Conservation (phyloP, 2,329 filamentous ascomycete species). For the Colletotrichum camelliae region DNA sequence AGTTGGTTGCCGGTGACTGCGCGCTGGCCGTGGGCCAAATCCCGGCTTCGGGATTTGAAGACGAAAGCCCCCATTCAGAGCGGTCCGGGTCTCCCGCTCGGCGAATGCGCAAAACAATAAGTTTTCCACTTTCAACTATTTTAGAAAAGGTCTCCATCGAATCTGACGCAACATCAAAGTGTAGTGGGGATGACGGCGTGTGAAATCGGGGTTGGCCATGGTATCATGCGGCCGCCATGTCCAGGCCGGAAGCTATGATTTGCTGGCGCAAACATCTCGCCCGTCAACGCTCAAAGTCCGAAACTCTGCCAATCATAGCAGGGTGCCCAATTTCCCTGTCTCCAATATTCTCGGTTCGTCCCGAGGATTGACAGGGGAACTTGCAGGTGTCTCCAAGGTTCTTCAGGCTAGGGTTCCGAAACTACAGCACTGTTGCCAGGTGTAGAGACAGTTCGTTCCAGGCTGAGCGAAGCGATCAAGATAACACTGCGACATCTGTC, state of each 20-base stretch:
- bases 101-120: background rate
- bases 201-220: background rate
- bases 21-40: conserved; percentile 2
- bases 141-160: background rate
- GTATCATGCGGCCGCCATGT: background rate
- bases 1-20: conserved; percentile 6
- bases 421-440: background rate
- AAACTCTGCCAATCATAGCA: background rate
- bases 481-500: background rate
- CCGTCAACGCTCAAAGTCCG: background rate
- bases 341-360: background rate
- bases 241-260: background rate
- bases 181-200: background rate
- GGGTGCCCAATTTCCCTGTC: background rate
- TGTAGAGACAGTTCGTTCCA: background rate
- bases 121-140: background rate
- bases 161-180: background rate
- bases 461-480: background rate
- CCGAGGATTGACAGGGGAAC: background rate
- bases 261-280: background rate
- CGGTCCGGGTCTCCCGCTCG: background rate
- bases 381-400: background rate
- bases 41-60: conserved; percentile 20
- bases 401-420: background rate
- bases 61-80: background rate